Base-by-base conservation (phyloP, 2,329 filamentous ascomycete genomes). In the Fusarium sulawesiense region DNA sequence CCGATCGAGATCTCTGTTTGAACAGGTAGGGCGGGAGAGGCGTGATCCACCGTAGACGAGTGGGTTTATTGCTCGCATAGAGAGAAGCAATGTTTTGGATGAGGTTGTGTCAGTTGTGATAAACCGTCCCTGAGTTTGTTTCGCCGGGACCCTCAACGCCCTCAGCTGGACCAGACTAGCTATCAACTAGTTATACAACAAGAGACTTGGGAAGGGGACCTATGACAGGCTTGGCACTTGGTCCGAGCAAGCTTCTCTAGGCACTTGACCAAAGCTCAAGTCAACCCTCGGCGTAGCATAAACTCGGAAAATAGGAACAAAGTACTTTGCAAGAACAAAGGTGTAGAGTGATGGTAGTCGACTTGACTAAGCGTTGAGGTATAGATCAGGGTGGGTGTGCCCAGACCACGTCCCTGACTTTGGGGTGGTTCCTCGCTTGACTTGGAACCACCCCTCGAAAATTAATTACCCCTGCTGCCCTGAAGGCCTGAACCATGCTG, bases 21-120 rank as follows among this genome's bases (percentile, higher is more conserved):
- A 66, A 66, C 50, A 74, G 34, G 72, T 59, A 74, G 73, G 74
- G 72, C 73, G 74, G 70, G 74, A 75, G 71, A 75, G 74, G 72
- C 71, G 69, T 46, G 57, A 70, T 71, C 73, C 71, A 76, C 64
- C 62, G 70, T 67, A 68, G 60, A 44, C 50, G 63, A 64, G 60
- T 71, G 64, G 64, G 29, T 61, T 71, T 70, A 71, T 75, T 73
- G 58, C 72, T 75, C 69, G 68, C 73, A 76, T 75, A 71, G 54
- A 70, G 44, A 45, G 56, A 65, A 44, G 56, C 32, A 56, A 56
- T 71, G 62, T 71, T 67, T 73, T 56, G 64, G 57, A 67, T 47
- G 66, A 56, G 50, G 41, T 63, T 66, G 66, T 74, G 64, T 68
- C 64, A 60, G 61, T 62, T 75, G 56, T 68, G 56, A 63, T 54